These are phyloP conservation scores for Coelastrella sp. DNA, from an alignment of 139 green algal genomes.

Conservation along the genomic window DNA sequence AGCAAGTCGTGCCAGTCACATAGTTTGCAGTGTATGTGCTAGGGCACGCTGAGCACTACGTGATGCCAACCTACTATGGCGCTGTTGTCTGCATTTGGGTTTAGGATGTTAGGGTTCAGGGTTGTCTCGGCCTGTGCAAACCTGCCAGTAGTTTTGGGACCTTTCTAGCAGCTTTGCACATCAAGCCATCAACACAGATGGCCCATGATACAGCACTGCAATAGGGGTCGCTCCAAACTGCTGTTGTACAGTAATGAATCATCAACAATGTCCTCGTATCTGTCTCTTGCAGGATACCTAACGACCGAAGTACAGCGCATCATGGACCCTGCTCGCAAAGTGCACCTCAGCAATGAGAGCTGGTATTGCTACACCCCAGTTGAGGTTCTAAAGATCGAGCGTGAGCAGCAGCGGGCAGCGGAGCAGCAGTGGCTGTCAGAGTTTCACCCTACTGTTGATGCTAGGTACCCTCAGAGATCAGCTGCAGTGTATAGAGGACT, in stretches of 20 bases:
- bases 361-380: constrained; percentile 17
- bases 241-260: too few relatives aligned
- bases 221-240: too few relatives aligned
- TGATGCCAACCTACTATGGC: too few relatives aligned
- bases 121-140: too few relatives aligned
- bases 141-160: too few relatives aligned
- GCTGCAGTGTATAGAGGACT: not conserved
- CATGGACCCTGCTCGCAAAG: not conserved
- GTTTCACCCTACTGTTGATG: not conserved
- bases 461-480: constrained; percentile 14
- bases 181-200: too few relatives aligned
- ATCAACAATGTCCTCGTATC: not conserved
- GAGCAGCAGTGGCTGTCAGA: not conserved
- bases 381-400: constrained; percentile 21
- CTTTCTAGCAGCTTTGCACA: too few relatives aligned
- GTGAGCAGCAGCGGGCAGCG: not conserved
- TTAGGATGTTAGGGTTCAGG: too few relatives aligned
- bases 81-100: too few relatives aligned
- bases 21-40: too few relatives aligned
- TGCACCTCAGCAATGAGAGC: not conserved
- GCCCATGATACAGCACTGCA: too few relatives aligned
- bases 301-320: not conserved
- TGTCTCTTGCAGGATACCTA: not conserved
- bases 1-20: not conserved
- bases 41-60: too few relatives aligned